Conservation (phyloP, 345 rosid species). For the Eucalyptus tenuipes region DNA sequence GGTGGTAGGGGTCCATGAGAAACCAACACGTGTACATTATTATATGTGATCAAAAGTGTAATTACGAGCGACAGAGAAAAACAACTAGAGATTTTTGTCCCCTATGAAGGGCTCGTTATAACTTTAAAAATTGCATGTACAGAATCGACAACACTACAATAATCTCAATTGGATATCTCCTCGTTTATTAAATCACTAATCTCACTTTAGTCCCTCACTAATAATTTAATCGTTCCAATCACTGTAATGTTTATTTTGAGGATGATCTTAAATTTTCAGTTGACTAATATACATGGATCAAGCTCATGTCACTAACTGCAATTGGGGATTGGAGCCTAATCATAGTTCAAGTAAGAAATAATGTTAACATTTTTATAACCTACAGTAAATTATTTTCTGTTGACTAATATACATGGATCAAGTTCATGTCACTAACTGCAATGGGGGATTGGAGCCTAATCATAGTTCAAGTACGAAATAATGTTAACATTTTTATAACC, state of each 20-base stretch:
- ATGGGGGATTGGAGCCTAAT: neutral
- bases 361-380: neutral
- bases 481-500: neutral
- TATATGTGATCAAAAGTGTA: neutral
- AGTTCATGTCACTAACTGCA: neutral
- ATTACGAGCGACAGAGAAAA: neutral
- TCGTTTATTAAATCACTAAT: neutral
- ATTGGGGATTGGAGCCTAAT: neutral
- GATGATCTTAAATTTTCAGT: neutral
- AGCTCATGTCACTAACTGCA: neutral
- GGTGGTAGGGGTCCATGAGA: neutral
- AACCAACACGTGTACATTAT: neutral
- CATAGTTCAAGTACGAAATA: neutral
- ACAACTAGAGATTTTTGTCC: neutral
- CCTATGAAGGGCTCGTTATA: neutral
- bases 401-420: neutral
- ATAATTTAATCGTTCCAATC: neutral
- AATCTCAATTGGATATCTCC: neutral
- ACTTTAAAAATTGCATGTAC: neutral
- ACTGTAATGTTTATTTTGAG: neutral
- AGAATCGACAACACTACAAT: neutral
- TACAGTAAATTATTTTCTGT: too few species aligned
- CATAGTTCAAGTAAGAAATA: neutral
- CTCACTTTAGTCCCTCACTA: neutral
- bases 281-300: neutral